These are phyloP conservation scores for Dryas drummondii DNA, from an alignment of 306 rosid species.

Conservation along the genomic window DNA sequence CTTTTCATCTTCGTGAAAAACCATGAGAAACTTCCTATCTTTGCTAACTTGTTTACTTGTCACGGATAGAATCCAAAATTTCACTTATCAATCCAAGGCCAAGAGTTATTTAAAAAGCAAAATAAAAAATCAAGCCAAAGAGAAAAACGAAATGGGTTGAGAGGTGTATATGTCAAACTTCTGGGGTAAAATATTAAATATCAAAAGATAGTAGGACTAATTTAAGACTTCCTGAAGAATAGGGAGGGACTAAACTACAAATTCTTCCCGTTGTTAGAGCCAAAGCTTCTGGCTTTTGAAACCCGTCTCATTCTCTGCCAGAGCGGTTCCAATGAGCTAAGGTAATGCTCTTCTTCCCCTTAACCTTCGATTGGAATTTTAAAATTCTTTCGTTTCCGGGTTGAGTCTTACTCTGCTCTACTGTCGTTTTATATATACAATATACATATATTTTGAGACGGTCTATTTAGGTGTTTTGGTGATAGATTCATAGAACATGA, in stretches of 20 bases:
- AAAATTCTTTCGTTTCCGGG: neutral
- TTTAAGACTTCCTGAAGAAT: neutral
- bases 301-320: neutral
- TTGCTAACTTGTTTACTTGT: too few species aligned
- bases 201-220: neutral
- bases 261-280: slow-evolving; percentile 10
- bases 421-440: neutral
- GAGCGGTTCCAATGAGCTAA: slow-evolving; percentile 33
- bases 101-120: too few species aligned
- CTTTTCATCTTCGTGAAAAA: too few species aligned
- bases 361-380: slow-evolving; percentile 13
- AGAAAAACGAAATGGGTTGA: too few species aligned
- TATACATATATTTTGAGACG: neutral
- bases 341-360: slow-evolving; percentile 22
- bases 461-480: slow-evolving; percentile 1
- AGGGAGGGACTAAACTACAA: slow-evolving; percentile 25
- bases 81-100: too few species aligned
- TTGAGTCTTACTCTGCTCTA: neutral
- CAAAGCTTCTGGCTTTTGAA: slow-evolving; percentile 27
- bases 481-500: neutral
- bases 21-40: too few species aligned
- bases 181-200: neutral
- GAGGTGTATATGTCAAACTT: too few species aligned
- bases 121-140: too few species aligned
- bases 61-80: too few species aligned